phyloP scores from a whole-genome alignment of 1,284 basidiomycete species.

The Taiwanofungus camphoratus region DNA sequence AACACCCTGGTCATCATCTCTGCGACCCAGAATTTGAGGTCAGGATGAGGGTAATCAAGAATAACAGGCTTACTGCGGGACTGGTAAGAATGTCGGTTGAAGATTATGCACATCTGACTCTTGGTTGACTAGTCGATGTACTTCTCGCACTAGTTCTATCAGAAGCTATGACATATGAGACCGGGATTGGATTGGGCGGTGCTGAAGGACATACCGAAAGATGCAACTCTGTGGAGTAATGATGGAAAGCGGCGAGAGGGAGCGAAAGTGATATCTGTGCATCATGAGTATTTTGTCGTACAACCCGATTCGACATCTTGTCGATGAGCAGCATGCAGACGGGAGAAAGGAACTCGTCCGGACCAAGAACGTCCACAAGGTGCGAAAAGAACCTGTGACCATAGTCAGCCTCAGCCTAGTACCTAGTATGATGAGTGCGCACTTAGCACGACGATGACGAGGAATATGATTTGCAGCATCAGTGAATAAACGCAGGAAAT shows the following conservation, averaged over 20 bases:
- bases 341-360: slow-evolving; percentile 79
- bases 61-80: slow-evolving; percentile 40
- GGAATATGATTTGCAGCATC: slow-evolving; percentile 87
- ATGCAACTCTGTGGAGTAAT: slow-evolving; percentile 47
- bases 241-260: slow-evolving; percentile 61
- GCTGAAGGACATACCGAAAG: slow-evolving; percentile 43
- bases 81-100: slow-evolving; percentile 51
- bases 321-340: slow-evolving; percentile 86
- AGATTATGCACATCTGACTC: slow-evolving; percentile 35
- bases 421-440: not conserved
- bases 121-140: slow-evolving; percentile 49
- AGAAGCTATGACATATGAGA: slow-evolving; percentile 42
- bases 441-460: slow-evolving; percentile 72
- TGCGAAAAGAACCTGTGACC: slow-evolving; percentile 79
- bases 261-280: slow-evolving; percentile 56
- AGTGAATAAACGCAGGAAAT: slow-evolving; percentile 84
- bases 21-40: slow-evolving; percentile 20
- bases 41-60: slow-evolving; percentile 1
- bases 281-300: slow-evolving; percentile 61
- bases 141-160: slow-evolving; percentile 64
- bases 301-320: slow-evolving; percentile 65
- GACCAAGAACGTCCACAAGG: slow-evolving; percentile 82
- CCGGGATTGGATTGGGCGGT: slow-evolving; percentile 15
- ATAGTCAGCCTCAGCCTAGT: slow-evolving; percentile 11
- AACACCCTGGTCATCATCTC: slow-evolving; percentile 48